Percentiles rank a stretch among this genome's conserved stretches.
These are phyloP conservation scores for Petunia secreta DNA, from an alignment of 257 asterid genomes.

Conservation along the genomic window DNA sequence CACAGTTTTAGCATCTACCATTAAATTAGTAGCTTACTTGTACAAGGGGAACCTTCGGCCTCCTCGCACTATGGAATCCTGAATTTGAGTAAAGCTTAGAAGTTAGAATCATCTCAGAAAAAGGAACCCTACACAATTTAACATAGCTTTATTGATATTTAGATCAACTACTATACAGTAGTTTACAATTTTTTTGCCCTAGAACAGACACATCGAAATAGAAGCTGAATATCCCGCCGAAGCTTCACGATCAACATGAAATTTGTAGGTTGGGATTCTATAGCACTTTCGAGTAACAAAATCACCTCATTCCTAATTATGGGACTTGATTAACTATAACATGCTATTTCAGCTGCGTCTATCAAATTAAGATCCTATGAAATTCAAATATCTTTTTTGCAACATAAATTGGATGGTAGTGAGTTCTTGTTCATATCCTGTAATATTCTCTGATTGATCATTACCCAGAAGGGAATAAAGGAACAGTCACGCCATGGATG, in stretches of 20 bases:
- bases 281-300: not conserved
- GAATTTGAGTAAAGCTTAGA: conserved; percentile 40
- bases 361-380: conserved; percentile 2
- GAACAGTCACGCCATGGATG: not conserved
- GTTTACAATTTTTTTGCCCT: not conserved
- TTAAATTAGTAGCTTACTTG: conserved; percentile 56
- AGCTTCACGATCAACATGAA: not conserved
- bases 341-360: not conserved
- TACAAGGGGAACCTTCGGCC: conserved; percentile 80
- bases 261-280: not conserved
- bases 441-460: not conserved
- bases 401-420: conserved; percentile 5
- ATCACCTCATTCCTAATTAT: not conserved
- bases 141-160: not conserved
- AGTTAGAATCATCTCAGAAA: conserved; percentile 11
- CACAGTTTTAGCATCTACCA: not conserved
- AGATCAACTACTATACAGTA: not conserved
- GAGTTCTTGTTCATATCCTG: not conserved
- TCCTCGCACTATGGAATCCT: conserved; percentile 90
- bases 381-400: not conserved
- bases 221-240: not conserved
- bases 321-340: not conserved
- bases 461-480: not conserved
- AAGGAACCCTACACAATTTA: not conserved
- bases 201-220: not conserved